phyloP scores from a whole-genome alignment of 1,139 yeast genomes.

The Suhomyces chickasaworum region DNA sequence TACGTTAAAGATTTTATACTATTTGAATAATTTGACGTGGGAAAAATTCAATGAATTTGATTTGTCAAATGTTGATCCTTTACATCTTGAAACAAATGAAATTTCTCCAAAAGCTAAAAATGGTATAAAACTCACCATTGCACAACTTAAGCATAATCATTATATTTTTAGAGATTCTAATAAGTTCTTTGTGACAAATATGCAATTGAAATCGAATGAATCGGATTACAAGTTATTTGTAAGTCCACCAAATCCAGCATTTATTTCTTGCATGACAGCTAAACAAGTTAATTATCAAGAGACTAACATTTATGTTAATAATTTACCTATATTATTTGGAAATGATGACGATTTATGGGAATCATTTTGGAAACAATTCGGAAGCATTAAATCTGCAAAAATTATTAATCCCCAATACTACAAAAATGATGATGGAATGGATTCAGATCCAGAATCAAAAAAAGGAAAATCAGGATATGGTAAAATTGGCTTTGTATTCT shows the following conservation, averaged over 20 bases:
- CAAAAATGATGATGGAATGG: slow-evolving; percentile 17
- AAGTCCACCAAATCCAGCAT: slow-evolving; percentile 13
- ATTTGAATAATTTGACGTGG: slow-evolving; percentile 31
- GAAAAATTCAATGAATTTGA: slow-evolving; percentile 28
- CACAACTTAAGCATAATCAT: slow-evolving; percentile 45
- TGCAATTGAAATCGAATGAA: background rate
- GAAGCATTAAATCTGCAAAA: slow-evolving; percentile 44
- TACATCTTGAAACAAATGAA: slow-evolving; percentile 10
- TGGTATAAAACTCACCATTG: slow-evolving; percentile 36
- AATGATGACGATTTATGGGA: slow-evolving; percentile 44
- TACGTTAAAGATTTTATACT: slow-evolving; percentile 35
- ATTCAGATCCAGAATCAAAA: slow-evolving; percentile 16
- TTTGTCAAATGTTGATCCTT: slow-evolving; percentile 14
- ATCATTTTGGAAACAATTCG: slow-evolving; percentile 45
- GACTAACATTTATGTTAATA: slow-evolving; percentile 60
- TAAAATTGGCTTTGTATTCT: slow-evolving; percentile 48
- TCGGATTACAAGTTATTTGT: slow-evolving; percentile 2
- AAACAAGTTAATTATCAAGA: slow-evolving; percentile 49
- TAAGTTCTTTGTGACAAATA: slow-evolving; percentile 12
- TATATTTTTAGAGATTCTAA: slow-evolving; percentile 23
- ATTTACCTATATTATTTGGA: slow-evolving; percentile 47
- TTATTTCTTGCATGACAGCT: slow-evolving; percentile 18
- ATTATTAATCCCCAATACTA: slow-evolving; percentile 48
- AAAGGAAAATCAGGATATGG: slow-evolving; percentile 24
- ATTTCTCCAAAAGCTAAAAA: slow-evolving; percentile 28